These are phyloP conservation scores for Phytopythium ostracodes DNA, from an alignment of 352 stramenopile genomes.

Conservation along the genomic window DNA sequence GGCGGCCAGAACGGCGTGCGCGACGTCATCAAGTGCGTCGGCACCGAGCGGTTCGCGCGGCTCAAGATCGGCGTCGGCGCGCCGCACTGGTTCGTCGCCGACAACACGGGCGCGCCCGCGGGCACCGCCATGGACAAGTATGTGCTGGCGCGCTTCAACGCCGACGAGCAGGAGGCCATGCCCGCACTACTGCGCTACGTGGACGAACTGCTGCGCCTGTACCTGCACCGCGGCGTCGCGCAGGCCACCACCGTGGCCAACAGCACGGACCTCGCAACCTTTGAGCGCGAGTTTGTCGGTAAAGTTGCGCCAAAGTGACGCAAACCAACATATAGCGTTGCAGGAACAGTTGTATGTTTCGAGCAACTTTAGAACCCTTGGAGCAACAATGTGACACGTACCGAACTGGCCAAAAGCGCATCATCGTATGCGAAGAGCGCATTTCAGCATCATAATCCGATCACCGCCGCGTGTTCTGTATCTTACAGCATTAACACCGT, in stretches of 20 bases:
- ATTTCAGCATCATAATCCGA: not conserved
- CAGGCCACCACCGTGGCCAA: conserved; percentile 72
- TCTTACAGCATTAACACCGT: not conserved
- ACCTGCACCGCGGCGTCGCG: conserved; percentile 72
- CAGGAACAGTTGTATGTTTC: too few species aligned
- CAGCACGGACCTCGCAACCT: conserved; percentile 64
- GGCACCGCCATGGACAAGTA: conserved; percentile 85
- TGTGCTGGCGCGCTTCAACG: conserved; percentile 71
- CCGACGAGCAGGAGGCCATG: conserved; percentile 76
- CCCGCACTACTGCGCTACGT: conserved; percentile 55
- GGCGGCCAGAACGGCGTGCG: conserved; percentile 80
- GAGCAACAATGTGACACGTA: not conserved
- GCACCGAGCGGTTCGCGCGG: conserved; percentile 76
- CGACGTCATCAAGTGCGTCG: conserved; percentile 84
- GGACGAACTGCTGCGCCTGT: conserved; percentile 76
- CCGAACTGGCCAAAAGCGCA: too few species aligned
- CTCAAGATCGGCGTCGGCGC: conserved; percentile 80
- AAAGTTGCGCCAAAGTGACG: conserved; percentile 16
- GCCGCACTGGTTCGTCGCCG: conserved; percentile 70
- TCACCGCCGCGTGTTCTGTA: not conserved
- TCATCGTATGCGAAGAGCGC: not conserved
- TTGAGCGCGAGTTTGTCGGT: conserved; percentile 26
- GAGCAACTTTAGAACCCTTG: not conserved
- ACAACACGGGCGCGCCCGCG: conserved; percentile 57
- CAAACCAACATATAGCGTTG: conserved; percentile 1